Percentiles rank a stretch among this genome's conserved stretches.
phyloP scores from a whole-genome alignment of 2,329 filamentous ascomycete genomes.

The Aurifilum marmelostoma region DNA sequence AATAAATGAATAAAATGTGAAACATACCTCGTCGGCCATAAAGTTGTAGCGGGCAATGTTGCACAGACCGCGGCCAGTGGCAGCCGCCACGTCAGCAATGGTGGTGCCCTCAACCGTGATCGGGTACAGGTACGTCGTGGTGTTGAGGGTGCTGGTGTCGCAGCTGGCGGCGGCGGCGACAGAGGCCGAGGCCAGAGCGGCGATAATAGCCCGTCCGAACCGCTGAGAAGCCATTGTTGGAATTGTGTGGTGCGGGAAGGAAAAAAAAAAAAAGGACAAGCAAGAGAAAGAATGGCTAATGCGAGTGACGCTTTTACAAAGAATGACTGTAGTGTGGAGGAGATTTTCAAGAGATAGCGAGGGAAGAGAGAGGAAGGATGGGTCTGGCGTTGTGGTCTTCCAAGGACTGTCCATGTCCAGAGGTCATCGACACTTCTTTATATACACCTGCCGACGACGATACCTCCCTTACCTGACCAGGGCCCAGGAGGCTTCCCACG shows the following conservation, averaged over 20 bases:
- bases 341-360: neutral
- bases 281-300: neutral
- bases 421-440: neutral
- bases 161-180: constrained; percentile 10
- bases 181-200: constrained; percentile 23
- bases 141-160: constrained; percentile 19
- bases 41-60: constrained; percentile 20
- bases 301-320: too few species aligned
- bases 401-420: neutral
- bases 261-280: neutral
- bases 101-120: constrained; percentile 12
- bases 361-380: neutral
- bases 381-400: neutral
- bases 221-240: neutral
- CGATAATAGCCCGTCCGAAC: constrained; percentile 5
- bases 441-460: neutral
- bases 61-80: constrained; percentile 15
- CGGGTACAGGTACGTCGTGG: constrained; percentile 9
- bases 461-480: too few species aligned
- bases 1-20: too few species aligned
- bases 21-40: constrained; percentile 19
- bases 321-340: too few species aligned
- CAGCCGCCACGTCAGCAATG: neutral
- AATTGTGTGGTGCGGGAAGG: neutral
- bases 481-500: neutral